Evolutionary conservation across 2,329 filamentous ascomycete species (phyloP).

Genomic region (Fusarium virguliforme): DNA sequence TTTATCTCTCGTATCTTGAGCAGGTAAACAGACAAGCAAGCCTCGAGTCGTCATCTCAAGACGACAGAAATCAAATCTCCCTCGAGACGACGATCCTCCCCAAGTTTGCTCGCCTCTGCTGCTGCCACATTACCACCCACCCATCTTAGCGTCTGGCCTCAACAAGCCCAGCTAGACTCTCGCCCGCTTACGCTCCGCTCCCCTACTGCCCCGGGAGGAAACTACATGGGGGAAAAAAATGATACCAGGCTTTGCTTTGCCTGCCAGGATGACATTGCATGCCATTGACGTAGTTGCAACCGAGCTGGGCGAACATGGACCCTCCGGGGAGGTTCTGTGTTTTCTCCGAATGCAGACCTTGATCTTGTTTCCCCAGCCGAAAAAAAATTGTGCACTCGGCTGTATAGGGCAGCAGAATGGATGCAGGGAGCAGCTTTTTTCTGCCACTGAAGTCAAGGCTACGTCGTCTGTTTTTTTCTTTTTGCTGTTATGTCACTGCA

Average conservation of each 20-base stretch:
- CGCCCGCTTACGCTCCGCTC: not conserved
- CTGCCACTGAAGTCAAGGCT: not conserved
- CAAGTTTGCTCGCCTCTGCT: slow-evolving; percentile 17
- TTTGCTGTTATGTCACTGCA: slow-evolving; percentile 7
- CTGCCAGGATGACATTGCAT: not conserved
- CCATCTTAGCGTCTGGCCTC: slow-evolving; percentile 6
- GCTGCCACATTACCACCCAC: slow-evolving; percentile 11
- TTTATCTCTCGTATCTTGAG: not conserved
- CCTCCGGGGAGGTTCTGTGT: not conserved
- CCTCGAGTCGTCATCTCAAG: not conserved
- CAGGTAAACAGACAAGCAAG: not conserved
- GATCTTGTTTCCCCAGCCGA: too few species aligned
- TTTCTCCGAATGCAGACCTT: not conserved
- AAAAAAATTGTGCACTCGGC: not conserved
- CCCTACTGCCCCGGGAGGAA: not conserved
- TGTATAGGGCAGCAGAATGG: slow-evolving; percentile 1
- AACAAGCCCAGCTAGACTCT: not conserved
- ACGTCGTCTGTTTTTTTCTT: slow-evolving; percentile 28
- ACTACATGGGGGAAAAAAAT: not conserved
- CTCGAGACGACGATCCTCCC: not conserved
- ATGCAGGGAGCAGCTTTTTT: slow-evolving; percentile 24
- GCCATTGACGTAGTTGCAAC: slow-evolving; percentile 3
- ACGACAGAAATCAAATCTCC: not conserved
- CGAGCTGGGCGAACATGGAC: not conserved
- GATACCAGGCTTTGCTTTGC: slow-evolving; percentile 9